A percentile compares a stretch with the other conserved stretches of the same genome.
Conservation (phyloP, 768 basidiomycete genomes). For the Lentinula lateritia region DNA sequence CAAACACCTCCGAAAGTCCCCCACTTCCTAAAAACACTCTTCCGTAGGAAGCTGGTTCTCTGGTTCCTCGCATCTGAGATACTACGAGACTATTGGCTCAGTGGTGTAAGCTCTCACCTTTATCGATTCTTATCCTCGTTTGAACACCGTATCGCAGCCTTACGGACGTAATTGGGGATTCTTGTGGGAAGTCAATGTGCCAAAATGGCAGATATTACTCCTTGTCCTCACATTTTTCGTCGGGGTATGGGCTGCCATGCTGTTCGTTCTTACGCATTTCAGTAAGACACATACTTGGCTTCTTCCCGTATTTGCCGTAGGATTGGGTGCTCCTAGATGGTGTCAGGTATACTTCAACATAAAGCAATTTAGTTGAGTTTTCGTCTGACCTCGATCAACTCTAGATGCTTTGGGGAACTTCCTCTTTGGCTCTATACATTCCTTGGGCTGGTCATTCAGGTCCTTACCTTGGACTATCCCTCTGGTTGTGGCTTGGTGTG, state of each 20-base stretch:
- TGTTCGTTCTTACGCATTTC: constrained; percentile 75
- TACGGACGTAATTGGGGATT: constrained; percentile 95
- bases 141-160: constrained; percentile 52
- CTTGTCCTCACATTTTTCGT: constrained; percentile 84
- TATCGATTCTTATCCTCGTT: constrained; percentile 33
- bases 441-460: constrained; percentile 87
- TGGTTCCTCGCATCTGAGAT: constrained; percentile 95
- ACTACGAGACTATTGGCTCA: constrained; percentile 86
- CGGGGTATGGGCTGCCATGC: constrained; percentile 74
- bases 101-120: constrained; percentile 51
- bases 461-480: constrained; percentile 82
- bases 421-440: constrained; percentile 86
- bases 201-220: constrained; percentile 80
- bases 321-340: constrained; percentile 91
- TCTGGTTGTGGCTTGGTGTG: constrained; percentile 96
- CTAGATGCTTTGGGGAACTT: constrained; percentile 92
- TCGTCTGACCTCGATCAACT: constrained; percentile 43
- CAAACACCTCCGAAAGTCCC: constrained; percentile 97
- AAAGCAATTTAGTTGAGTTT: not conserved
- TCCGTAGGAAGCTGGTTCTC: constrained; percentile 85
- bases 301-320: constrained; percentile 91
- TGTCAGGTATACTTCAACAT: constrained; percentile 58
- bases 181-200: constrained; percentile 80
- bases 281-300: constrained; percentile 96
- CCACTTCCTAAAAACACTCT: constrained; percentile 83